These are phyloP conservation scores for Colletotrichum cuscutae DNA, from an alignment of 2,329 filamentous ascomycete genomes.

Conservation along the genomic window DNA sequence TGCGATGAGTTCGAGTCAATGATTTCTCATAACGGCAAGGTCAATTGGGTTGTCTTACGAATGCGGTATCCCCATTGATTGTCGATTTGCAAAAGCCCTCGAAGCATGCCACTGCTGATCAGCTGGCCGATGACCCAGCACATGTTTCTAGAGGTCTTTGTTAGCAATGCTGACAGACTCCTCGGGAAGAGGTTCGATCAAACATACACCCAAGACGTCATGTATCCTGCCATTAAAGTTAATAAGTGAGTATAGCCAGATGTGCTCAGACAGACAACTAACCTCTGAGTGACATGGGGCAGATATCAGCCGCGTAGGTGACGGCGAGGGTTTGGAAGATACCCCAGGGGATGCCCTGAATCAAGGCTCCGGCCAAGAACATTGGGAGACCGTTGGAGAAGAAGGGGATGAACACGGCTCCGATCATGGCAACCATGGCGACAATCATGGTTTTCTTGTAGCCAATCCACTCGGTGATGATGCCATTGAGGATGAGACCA, in stretches of 20 bases:
- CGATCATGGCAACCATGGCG: slow-evolving; percentile 49
- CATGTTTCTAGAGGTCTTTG: slow-evolving; percentile 42
- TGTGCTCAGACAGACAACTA: slow-evolving; percentile 50
- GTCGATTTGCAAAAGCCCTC: slow-evolving; percentile 42
- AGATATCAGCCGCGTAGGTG: slow-evolving; percentile 51
- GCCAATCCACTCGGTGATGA: slow-evolving; percentile 54
- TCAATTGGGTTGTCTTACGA: slow-evolving; percentile 24
- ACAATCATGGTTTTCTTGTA: slow-evolving; percentile 56
- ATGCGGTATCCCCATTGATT: slow-evolving; percentile 56
- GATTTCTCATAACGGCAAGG: too few species aligned
- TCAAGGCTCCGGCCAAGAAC: slow-evolving; percentile 51
- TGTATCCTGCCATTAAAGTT: not conserved
- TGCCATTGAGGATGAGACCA: slow-evolving; percentile 59
- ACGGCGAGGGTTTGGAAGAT: slow-evolving; percentile 47
- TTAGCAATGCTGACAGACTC: slow-evolving; percentile 38
- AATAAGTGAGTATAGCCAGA: slow-evolving; percentile 33
- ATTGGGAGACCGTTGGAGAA: slow-evolving; percentile 52
- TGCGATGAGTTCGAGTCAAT: not conserved
- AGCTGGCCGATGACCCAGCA: slow-evolving; percentile 56
- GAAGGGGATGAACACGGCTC: slow-evolving; percentile 59
- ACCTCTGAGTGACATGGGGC: slow-evolving; percentile 46
- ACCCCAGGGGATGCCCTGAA: slow-evolving; percentile 49
- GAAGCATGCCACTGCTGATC: slow-evolving; percentile 48
- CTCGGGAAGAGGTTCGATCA: not conserved
- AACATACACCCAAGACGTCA: slow-evolving; percentile 43